These are phyloP conservation scores for Mimosa bimucronata DNA, from an alignment of 306 rosid species.

Conservation along the genomic window DNA sequence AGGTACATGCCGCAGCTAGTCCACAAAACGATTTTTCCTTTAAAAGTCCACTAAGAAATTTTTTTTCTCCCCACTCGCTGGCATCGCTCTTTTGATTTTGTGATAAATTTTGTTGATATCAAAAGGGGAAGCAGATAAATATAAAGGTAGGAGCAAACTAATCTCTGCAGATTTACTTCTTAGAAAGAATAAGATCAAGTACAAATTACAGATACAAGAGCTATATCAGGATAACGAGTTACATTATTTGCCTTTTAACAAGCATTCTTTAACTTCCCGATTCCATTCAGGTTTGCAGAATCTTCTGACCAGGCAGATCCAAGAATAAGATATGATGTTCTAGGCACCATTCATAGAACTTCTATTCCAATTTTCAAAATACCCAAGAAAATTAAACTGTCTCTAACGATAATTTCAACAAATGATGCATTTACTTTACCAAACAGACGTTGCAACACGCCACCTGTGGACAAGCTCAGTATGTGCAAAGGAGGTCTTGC, in stretches of 20 bases:
- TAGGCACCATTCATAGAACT: background rate
- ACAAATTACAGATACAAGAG: background rate
- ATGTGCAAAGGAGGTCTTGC: background rate
- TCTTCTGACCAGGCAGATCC: slow-evolving; percentile 32
- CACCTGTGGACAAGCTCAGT: background rate
- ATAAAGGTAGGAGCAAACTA: background rate
- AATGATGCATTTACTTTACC: background rate
- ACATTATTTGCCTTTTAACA: slow-evolving; percentile 36
- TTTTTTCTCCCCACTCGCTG: background rate
- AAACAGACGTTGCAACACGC: background rate
- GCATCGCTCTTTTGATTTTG: slow-evolving; percentile 55
- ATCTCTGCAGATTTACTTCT: background rate
- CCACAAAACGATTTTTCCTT: background rate
- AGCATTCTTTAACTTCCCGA: slow-evolving; percentile 40
- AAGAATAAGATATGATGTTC: background rate
- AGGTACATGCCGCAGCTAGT: background rate
- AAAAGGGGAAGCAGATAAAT: background rate
- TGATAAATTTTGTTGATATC: slow-evolving; percentile 45
- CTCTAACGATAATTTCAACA: background rate
- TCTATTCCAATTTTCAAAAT: background rate
- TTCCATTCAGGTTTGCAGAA: slow-evolving; percentile 32
- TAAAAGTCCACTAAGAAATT: background rate
- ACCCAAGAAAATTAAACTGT: background rate
- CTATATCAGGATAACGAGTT: slow-evolving; percentile 46
- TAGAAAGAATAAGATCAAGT: background rate